Evolutionary conservation across 2,329 filamentous ascomycete genomes (phyloP), one percentile per base, ranked within the genome.

Genomic region (Monosporascus sp.): DNA sequence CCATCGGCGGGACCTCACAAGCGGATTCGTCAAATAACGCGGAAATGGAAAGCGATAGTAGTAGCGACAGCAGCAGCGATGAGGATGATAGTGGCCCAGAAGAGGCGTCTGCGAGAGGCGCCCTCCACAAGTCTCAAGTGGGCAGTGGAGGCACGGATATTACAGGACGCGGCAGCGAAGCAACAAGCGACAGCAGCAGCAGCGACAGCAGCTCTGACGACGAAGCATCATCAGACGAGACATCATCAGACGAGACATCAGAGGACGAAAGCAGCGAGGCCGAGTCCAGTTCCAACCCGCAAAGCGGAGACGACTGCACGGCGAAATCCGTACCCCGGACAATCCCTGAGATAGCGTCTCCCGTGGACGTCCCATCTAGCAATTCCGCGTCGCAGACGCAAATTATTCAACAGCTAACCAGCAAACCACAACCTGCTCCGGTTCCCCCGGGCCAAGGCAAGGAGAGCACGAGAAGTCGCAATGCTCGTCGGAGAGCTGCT

Each of bases 391-490:
- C 48, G 9, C 53, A 54, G 18, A 49, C 25, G 17, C n/a, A 52
- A 27, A 35, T 53, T 15, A 41, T 27, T 6, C 56, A 57, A 22
- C 5, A 24, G 18, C 24, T 54, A 17, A 48, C 31, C 20, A 43
- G 53, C 45, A 46, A 56, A 5, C 5, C 49, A 11, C 31, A 53
- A 31, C 17, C 55, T 37, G 41, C 48, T 47, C 5, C 48, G 54
- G 65, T 68, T 1, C 56, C 65, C 4, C 71, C 73, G 6, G 68
- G 67, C 1, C 55, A 63, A 17, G 75, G 76, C 2, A 64, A 76
- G 49, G 65, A 67, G 0, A 69, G 61, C 36, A 83, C 80, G 0
- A 75, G 77, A 58, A 78, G 73, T 55, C 74, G 80, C 6, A 83
- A 83, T 56, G 74, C 73, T 8, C 72, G 80, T 27, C 72, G 79